Base-by-base conservation (phyloP, 306 rosid genomes). In the Vachellia pachyceras region DNA sequence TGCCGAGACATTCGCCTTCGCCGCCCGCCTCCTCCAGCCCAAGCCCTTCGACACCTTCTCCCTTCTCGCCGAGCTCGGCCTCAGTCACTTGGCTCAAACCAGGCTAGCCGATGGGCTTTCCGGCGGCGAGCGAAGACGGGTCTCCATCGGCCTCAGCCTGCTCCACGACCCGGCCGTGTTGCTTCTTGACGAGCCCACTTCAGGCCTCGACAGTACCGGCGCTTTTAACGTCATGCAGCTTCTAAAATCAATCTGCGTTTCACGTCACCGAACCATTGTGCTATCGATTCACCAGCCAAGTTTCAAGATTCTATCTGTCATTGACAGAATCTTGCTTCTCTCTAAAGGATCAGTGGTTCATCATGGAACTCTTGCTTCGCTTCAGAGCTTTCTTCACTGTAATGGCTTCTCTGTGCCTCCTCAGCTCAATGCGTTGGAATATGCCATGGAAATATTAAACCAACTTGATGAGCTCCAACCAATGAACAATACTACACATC, bases 201-300 rank as follows among this genome's bases (percentile, higher is more conserved):
- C 99, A 7, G 95, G 99, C 0, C 97, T 95, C 8, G 97, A 95
- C 67, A 91, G 97, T 37, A 84, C 92, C 0, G 89, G 94, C 1
- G 95, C 99, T 11, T 93, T 88, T 84, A 93, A 93, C 49, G 90
- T 95, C 40, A 89, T 95, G 85, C 97, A 90, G 33, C 90, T 90
- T 13, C 89, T 95, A 5, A 93, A 87, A 73, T 87, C 97, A 41
- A 85, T 90, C 9, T 92, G 91, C 47, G 82, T 82, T 35, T 80
- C 97, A 1, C 86, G 92, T 6, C 79, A 87, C 65, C 87, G 98
- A 58, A 95, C 99, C 0, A 84, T 93, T 64, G 76, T 95, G 10
- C 84, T 95, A 20, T 95, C 99, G 0, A 95, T 95, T 73, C 97
- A 95, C 79, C 99, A 95, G 64, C 99, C 99, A 0, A 95, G 96